Base-by-base conservation (phyloP, 371 early-diverging fungal genomes). In the Mucor indicus region DNA sequence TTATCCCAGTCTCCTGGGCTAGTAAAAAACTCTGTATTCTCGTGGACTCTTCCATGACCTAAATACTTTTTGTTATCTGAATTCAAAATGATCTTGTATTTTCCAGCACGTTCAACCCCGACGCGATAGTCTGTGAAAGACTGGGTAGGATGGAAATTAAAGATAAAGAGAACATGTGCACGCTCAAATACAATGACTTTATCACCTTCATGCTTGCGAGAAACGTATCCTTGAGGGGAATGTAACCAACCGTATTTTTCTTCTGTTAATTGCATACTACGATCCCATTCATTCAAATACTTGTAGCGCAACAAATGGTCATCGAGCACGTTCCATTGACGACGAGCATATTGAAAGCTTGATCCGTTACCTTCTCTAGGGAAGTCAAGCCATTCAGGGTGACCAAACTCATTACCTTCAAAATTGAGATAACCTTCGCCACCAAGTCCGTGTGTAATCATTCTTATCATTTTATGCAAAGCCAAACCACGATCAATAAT, bases 341-440 rank as follows among this genome's bases (percentile, higher is more conserved):
- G 87, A 29, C 96, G 84, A 13, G 93, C 92, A 64, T 96, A 93
- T 64, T 94, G 95, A 80, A 90, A 96, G 44, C 89, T 87, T n/a
- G 80, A 78, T 32, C 79, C 69, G 70, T 97, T 97, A 52, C 96
- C 98, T 20, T 69, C 88, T 15, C 98, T 88, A 43, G 98, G 98
- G 59, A 97, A 97, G 68, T 97, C 98, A 16, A 97, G 83, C 98
- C 98, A 97, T 69, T 97, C 98, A 12, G 98, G 98, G 55, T 97
- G 96, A 0, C 98, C 98, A 76, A 97, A 97, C 58, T 95, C 95
- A 62, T 95, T 96, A 37, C 98, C 98, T 64, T 93, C 92, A 56
- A 97, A 97, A 49, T 87, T 95, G 38, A 97, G 73, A 62, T 95
- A 97, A 2, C 95, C 98, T 72, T 95, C 95, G 23, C 98, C 98